Base-by-base conservation (phyloP, 495 filamentous ascomycete species). In the Aspergillus homomorphus region DNA sequence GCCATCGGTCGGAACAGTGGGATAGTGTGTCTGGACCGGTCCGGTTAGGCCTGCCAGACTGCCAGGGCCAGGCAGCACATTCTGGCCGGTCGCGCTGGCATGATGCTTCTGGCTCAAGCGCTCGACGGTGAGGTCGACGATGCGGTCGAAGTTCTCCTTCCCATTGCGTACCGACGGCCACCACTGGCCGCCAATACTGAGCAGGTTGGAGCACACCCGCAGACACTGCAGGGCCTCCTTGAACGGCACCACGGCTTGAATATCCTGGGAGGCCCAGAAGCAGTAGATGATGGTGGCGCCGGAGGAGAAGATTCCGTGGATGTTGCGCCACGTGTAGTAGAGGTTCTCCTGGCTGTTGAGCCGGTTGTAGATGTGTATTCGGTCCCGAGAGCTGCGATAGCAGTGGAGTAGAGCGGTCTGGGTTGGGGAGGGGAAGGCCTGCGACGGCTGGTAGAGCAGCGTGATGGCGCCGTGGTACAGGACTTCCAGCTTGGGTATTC, bases 131-230 rank as follows among this genome's bases (percentile, higher is more conserved):
- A 68, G 46, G 23, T 68, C 66, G n/a, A 66, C 60, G 24, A 66
- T 63, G 50, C 52, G 60, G 19, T 68, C 66, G 46, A 66, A 68
- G 51, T 59, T 68, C 8, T 63, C 61, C 41, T 65, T 66, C 4
- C 66, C 66, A 16, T 49, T 57, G 14, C 66, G 66, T n/a, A 68
- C 58, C 0, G 66, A 68, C 7, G 63, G 61, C 66, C 66, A 68
- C 66, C 63, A 68, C 23, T 68, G 66, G 14, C 66, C 56, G 2
- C 66, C 63, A 26, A 68, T 68, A 44, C 66, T 68, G 19, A 68
- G 66, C 16, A 64, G 66, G 23, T 68, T 68, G 2, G 66, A 68
- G 24, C 66, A 68, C 16, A 54, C 63, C 18, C 66, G 66, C n/a
- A 68, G 53, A 43, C 66, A 63, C n/a, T 63, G 55, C 43, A 68